Base-by-base conservation (phyloP, 495 filamentous ascomycete species). In the Daldinia vernicosa region DNA sequence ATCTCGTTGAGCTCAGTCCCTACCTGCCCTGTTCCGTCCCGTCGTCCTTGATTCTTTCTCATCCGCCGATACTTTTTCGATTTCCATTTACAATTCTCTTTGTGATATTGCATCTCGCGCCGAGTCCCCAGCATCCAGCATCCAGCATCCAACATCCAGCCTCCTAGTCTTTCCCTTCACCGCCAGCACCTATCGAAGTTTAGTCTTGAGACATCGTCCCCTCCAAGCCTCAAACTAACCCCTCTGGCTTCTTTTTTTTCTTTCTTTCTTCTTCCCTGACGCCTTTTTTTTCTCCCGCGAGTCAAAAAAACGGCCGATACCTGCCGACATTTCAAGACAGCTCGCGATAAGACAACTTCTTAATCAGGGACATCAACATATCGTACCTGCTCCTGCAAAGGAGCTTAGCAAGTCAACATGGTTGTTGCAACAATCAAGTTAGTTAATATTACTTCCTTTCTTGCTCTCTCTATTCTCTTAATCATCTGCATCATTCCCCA, bases 341-440 rank as follows among this genome's bases (percentile, higher is more conserved):
- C 70, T 75, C 61, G 70, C 75, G 75, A 77, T 75, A 75, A 72
- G 70, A 63, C 55, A 64, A 30, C 60, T 54, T 26, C 66, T 45
- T 51, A 40, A 47, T 63, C 68, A 65, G 66, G 61, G 52, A 66
- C 67, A 74, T 67, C 70, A 54, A 59, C 66, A 61, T 64, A 60
- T 55, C 47, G 57, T 43, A 60, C 66, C 54, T 67, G 61, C 71
- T 78, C 74, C 69, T 70, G 26, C 54, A 60, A 65, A 64, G 71
- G 72, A 77, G 71, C 75, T 69, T 54, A 74, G 74, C 71, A 66
- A 67, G 69, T 68, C 79, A 91, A 81, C 72, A 93, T 93, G 91
- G 91, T 92, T 72, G 89, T 93, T 76, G 91, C 90, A 76, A 93
- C 91, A 60, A 93, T 93, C 80, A 93, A 93, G 91, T 93, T 82